Conservation (phyloP, 306 rosid genomes). For the Cucumis hystrix region DNA sequence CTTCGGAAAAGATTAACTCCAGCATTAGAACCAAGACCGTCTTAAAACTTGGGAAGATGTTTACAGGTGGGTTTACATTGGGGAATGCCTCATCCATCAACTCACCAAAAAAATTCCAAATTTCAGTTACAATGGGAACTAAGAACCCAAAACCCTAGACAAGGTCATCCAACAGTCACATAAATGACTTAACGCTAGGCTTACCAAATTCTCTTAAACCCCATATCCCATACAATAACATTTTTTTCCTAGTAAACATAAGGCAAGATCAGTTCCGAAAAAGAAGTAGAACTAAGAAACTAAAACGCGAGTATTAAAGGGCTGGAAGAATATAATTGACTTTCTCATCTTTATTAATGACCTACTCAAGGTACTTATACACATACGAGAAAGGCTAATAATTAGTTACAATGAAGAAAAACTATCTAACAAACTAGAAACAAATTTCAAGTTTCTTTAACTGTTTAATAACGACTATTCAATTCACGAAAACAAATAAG, state of each 20-base stretch:
- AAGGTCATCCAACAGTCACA: neutral
- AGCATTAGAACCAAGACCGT: neutral
- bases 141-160: neutral
- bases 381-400: too few species aligned
- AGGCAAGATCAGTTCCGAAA: neutral
- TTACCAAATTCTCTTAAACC: neutral
- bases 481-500: neutral
- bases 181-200: neutral
- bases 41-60: neutral
- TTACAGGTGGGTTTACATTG: neutral
- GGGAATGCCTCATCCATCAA: neutral
- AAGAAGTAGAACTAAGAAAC: neutral
- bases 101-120: neutral
- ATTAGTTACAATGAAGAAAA: too few species aligned
- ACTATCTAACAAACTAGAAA: too few species aligned
- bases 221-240: neutral
- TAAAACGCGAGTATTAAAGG: neutral
- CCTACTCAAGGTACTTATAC: too few species aligned
- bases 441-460: too few species aligned
- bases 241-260: neutral
- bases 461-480: neutral
- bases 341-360: too few species aligned
- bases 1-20: neutral
- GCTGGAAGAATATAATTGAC: too few species aligned
- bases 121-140: neutral